Percentiles rank a stretch among this genome's conserved stretches.
Conservation (phyloP, 2,329 filamentous ascomycete genomes). For the Colletotrichum abscissum region DNA sequence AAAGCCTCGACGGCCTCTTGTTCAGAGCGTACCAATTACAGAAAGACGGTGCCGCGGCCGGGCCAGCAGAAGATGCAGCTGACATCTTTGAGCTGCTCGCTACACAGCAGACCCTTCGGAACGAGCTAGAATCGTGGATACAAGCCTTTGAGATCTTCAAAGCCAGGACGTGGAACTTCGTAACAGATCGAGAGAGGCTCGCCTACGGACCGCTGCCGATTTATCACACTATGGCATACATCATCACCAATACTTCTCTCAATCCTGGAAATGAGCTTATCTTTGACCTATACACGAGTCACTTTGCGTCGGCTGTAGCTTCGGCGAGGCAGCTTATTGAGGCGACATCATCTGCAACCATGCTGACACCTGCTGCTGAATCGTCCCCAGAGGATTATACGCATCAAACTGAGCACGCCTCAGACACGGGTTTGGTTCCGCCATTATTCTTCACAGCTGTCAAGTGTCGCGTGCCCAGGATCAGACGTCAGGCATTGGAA, state of each 20-base stretch:
- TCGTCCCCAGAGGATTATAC: background rate
- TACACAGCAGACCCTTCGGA: background rate
- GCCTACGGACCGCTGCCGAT: constrained; percentile 43
- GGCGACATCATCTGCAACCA: background rate
- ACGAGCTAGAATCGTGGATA: constrained; percentile 38
- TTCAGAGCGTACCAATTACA: background rate
- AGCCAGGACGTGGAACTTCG: constrained; percentile 18
- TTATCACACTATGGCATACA: constrained; percentile 55
- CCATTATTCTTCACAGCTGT: constrained; percentile 57
- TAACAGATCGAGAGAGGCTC: constrained; percentile 33
- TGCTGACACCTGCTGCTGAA: background rate
- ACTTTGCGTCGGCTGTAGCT: constrained; percentile 47
- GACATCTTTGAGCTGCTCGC: background rate
- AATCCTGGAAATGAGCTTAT: constrained; percentile 44
- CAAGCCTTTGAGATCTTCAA: constrained; percentile 41
- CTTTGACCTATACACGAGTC: constrained; percentile 48
- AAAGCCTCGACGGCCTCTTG: constrained; percentile 8
- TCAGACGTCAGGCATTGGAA: constrained; percentile 51
- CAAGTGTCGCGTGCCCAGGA: constrained; percentile 56
- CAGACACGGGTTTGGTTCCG: constrained; percentile 57
- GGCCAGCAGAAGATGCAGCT: background rate
- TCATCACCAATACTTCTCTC: constrained; percentile 53
- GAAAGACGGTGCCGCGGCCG: background rate
- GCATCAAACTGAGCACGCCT: constrained; percentile 46
- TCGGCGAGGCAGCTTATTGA: background rate